Conservation (phyloP, 495 filamentous ascomycete species). For the Viridothelium virens region DNA sequence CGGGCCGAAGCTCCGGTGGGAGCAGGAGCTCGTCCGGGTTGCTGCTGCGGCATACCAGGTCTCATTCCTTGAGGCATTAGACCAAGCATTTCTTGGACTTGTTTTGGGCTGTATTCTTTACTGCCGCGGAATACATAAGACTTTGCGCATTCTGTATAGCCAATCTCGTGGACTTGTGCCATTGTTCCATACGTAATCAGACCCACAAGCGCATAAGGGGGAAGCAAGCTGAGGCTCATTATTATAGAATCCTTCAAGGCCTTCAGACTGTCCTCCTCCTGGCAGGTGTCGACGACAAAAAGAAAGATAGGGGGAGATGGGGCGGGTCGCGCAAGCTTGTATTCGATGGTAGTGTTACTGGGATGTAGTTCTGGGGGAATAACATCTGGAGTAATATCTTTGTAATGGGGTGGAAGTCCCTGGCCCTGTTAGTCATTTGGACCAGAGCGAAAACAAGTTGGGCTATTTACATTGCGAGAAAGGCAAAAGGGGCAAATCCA, state of each 20-base stretch:
- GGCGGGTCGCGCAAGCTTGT: constrained; percentile 84
- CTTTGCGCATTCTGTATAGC: constrained; percentile 96
- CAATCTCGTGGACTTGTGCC: constrained; percentile 97
- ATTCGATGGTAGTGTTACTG: constrained; percentile 93
- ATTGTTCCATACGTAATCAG: constrained; percentile 96
- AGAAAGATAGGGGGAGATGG: constrained; percentile 94
- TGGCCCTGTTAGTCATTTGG: too few relatives aligned
- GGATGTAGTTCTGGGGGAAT: constrained; percentile 95
- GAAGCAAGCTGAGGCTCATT: constrained; percentile 91
- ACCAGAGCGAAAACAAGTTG: too few relatives aligned
- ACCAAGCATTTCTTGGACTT: constrained; percentile 98
- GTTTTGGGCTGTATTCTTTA: constrained; percentile 94
- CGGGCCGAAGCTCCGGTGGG: constrained; percentile 72
- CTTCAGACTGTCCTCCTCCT: constrained; percentile 95
- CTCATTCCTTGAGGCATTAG: constrained; percentile 60
- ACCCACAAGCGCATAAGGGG: constrained; percentile 87
- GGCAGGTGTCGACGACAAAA: constrained; percentile 97
- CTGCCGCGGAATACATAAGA: constrained; percentile 98
- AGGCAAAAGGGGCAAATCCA: constrained; percentile 99
- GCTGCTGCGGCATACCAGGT: constrained; percentile 60
- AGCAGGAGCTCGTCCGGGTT: constrained; percentile 55
- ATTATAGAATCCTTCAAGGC: constrained; percentile 93
- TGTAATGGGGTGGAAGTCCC: constrained; percentile 85
- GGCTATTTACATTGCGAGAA: too few relatives aligned
- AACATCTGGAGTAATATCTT: constrained; percentile 90